A percentile compares a stretch with the other conserved stretches of the same genome.
phyloP scores from a whole-genome alignment of 768 basidiomycete genomes.

The Podaxis carcinomalis region DNA sequence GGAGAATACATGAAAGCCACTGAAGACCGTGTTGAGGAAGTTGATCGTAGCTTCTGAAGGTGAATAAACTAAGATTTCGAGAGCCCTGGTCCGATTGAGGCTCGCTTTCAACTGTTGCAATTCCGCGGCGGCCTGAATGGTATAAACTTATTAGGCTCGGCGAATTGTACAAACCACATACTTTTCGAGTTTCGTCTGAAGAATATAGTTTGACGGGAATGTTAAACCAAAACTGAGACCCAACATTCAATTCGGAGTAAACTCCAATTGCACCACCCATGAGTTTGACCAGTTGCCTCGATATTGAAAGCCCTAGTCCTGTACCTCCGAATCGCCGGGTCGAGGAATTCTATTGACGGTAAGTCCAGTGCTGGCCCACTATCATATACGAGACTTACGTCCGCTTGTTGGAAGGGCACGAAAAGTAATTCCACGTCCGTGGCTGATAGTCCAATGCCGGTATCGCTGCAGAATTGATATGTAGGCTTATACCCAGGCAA shows the following conservation, averaged over 20 bases:
- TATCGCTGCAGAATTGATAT: slow-evolving; percentile 41
- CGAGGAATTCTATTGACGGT: slow-evolving; percentile 49
- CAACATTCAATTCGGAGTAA: slow-evolving; percentile 55
- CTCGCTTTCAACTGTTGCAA: slow-evolving; percentile 41
- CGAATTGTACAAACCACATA: slow-evolving; percentile 18
- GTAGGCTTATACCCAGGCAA: not conserved
- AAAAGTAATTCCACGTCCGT: slow-evolving; percentile 67
- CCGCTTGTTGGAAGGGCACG: slow-evolving; percentile 75
- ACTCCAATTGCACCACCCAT: slow-evolving; percentile 75
- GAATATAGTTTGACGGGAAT: slow-evolving; percentile 60
- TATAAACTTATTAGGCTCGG: slow-evolving; percentile 6
- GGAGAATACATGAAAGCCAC: slow-evolving; percentile 43
- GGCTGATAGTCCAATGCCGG: slow-evolving; percentile 65
- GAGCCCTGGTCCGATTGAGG: slow-evolving; percentile 42
- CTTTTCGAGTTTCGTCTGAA: slow-evolving; percentile 55
- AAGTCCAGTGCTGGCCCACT: not conserved
- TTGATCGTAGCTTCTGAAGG: slow-evolving; percentile 52
- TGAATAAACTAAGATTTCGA: slow-evolving; percentile 54
- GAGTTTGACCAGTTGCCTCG: slow-evolving; percentile 69
- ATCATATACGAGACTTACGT: slow-evolving; percentile 27
- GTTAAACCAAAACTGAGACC: slow-evolving; percentile 72
- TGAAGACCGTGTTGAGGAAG: slow-evolving; percentile 54
- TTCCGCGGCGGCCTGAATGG: slow-evolving; percentile 38
- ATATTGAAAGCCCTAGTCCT: slow-evolving; percentile 73
- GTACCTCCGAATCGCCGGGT: slow-evolving; percentile 76